Conservation (phyloP, 331 rosid species). For the Phaseolus coccineus region DNA sequence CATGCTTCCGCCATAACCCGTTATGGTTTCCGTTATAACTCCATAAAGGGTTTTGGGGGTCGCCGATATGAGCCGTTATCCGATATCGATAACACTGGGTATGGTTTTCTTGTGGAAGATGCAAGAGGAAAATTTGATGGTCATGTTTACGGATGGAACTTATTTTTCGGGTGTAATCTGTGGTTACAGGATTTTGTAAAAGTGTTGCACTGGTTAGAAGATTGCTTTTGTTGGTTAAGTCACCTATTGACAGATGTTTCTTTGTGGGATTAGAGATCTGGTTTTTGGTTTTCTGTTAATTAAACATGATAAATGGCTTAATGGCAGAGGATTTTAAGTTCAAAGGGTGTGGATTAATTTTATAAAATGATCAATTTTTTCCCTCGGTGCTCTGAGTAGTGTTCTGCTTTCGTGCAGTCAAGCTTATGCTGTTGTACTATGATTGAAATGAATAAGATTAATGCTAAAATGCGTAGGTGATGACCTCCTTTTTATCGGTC, state of each 20-base stretch:
- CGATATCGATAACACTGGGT: too few relatives aligned
- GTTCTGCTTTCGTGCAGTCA: neutral
- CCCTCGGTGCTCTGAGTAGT: neutral
- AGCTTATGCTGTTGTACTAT: neutral
- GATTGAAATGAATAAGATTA: conserved; percentile 17
- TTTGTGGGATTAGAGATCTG: neutral
- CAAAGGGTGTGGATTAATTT: neutral
- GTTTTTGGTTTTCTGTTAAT: neutral
- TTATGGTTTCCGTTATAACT: too few relatives aligned
- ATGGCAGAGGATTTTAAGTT: neutral
- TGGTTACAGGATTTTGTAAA: neutral
- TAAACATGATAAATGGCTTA: neutral
- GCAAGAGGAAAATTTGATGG: neutral
- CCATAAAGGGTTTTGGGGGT: too few relatives aligned
- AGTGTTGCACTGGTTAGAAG: neutral
- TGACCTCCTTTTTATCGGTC: neutral
- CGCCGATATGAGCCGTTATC: too few relatives aligned
- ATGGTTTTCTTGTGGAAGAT: conserved; percentile 24
- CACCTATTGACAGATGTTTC: neutral
- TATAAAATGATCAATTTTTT: neutral
- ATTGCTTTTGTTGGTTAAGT: neutral
- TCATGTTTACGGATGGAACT: neutral
- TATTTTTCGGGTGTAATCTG: conserved; percentile 13
- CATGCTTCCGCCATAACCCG: too few relatives aligned
- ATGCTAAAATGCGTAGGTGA: conserved; percentile 17